A percentile compares a stretch with the other conserved stretches of the same genome.
phyloP scores from a whole-genome alignment of 495 filamentous ascomycete genomes.

The Neurospora sp. region DNA sequence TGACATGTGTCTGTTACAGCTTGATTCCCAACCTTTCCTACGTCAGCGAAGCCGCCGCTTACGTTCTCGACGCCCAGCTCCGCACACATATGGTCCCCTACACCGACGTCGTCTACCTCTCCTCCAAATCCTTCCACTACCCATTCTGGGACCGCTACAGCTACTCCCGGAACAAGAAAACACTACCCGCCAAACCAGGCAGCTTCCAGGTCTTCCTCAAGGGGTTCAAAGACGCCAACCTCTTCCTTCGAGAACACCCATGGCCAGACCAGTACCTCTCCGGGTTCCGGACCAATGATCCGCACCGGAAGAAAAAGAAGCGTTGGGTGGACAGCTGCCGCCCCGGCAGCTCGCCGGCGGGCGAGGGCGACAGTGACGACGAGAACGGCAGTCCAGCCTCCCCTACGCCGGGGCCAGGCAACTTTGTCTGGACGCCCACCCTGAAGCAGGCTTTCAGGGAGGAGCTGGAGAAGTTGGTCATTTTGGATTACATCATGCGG shows the following conservation, averaged over 20 bases:
- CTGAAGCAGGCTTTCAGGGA: conserved; percentile 90
- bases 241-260: conserved; percentile 88
- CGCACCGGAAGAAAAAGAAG: conserved; percentile 59
- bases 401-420: conserved; percentile 31
- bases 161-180: conserved; percentile 76
- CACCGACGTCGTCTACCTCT: conserved; percentile 87
- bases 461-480: conserved; percentile 93
- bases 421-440: conserved; percentile 79
- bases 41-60: conserved; percentile 94
- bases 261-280: conserved; percentile 92
- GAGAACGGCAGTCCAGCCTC: conserved; percentile 33
- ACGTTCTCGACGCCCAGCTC: conserved; percentile 82
- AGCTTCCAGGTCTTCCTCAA: conserved; percentile 97
- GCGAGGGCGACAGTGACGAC: conserved; percentile 64
- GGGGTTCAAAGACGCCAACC: conserved; percentile 91
- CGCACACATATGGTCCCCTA: conserved; percentile 90
- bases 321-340: conserved; percentile 79
- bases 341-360: conserved; percentile 49
- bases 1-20: conserved; percentile 22
- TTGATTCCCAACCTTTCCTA: conserved; percentile 99
- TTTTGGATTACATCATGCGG: conserved; percentile 98
- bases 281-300: conserved; percentile 61
- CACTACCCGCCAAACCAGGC: conserved; percentile 83
- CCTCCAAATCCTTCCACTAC: conserved; percentile 95
- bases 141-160: conserved; percentile 91